These are phyloP conservation scores for Ettlia oleoabundans DNA, from an alignment of 139 green algal genomes.

Conservation along the genomic window DNA sequence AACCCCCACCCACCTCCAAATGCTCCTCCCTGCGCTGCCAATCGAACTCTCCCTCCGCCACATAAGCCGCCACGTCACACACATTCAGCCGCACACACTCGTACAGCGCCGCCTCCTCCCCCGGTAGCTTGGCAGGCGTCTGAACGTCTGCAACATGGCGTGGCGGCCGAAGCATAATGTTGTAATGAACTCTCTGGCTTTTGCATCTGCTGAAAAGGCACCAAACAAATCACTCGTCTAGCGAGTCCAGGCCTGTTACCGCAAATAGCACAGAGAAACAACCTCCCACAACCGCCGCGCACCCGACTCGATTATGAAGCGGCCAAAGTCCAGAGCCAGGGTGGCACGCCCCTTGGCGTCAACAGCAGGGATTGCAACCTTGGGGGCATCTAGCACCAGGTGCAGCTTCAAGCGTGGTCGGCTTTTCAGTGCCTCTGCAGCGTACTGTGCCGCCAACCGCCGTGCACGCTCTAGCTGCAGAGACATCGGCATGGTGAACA, in stretches of 20 bases:
- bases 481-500: no score
- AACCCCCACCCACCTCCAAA: no score
- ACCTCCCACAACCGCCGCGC: no score
- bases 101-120: slow-evolving; percentile 81
- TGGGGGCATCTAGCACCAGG: slow-evolving; percentile 85
- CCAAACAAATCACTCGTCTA: no score
- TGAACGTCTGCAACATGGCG: slow-evolving; percentile 30
- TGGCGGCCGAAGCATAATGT: no score
- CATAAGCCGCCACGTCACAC: slow-evolving; percentile 69
- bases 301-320: slow-evolving; percentile 64
- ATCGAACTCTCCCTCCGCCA: slow-evolving; percentile 60
- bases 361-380: slow-evolving; percentile 71
- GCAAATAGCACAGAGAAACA: no score
- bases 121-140: slow-evolving; percentile 36
- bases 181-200: no score
- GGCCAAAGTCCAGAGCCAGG: slow-evolving; percentile 81
- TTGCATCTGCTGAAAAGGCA: no score
- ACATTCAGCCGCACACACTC: slow-evolving; percentile 68
- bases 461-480: slow-evolving; percentile 66
- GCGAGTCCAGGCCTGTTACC: no score
- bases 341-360: slow-evolving; percentile 45
- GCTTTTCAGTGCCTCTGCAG: slow-evolving; percentile 53
- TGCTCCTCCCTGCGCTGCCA: slow-evolving; percentile 18
- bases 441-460: slow-evolving; percentile 57
- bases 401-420: slow-evolving; percentile 62